A percentile compares a stretch with the other conserved stretches of the same genome.
These are phyloP conservation scores for Pichia gijzeniarum DNA, from an alignment of 805 yeast genomes.

Conservation along the genomic window DNA sequence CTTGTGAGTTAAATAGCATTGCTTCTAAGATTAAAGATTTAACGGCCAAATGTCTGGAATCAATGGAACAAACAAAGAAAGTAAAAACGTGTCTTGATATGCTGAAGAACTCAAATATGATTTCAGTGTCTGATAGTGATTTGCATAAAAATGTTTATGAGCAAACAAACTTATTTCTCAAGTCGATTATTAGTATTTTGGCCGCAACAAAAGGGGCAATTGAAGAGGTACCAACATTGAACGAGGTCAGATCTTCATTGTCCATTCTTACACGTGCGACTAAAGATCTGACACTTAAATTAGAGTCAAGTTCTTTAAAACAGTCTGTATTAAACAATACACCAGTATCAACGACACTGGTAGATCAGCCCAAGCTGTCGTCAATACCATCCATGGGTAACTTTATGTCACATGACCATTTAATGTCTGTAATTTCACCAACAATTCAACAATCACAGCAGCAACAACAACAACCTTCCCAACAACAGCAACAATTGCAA, in stretches of 20 bases:
- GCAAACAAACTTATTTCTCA: constrained; percentile 72
- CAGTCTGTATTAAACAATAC: constrained; percentile 22
- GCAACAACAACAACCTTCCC: not conserved
- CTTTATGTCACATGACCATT: constrained; percentile 18
- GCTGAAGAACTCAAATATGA: constrained; percentile 30
- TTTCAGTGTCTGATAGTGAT: constrained; percentile 26
- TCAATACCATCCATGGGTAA: constrained; percentile 33
- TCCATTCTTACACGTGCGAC: constrained; percentile 82
- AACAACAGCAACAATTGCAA: constrained; percentile 2
- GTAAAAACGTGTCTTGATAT: constrained; percentile 49
- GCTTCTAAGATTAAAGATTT: constrained; percentile 69
- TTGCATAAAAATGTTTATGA: constrained; percentile 75
- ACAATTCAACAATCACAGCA: constrained; percentile 12
- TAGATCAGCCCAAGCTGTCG: constrained; percentile 31
- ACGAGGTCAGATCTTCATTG: constrained; percentile 73
- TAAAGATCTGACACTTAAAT: constrained; percentile 82
- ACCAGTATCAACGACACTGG: constrained; percentile 14
- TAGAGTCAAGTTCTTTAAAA: constrained; percentile 57
- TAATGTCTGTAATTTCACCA: not conserved
- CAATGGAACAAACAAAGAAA: constrained; percentile 75
- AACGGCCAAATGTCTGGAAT: constrained; percentile 66
- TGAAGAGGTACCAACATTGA: constrained; percentile 71
- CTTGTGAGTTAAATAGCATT: constrained; percentile 25
- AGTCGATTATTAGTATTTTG: constrained; percentile 75
- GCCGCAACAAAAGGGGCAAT: constrained; percentile 79